A percentile compares a stretch with the other conserved stretches of the same genome.
Evolutionary conservation across 2,329 filamentous ascomycete genomes (phyloP).

Genomic region (Juglanconis sp.): DNA sequence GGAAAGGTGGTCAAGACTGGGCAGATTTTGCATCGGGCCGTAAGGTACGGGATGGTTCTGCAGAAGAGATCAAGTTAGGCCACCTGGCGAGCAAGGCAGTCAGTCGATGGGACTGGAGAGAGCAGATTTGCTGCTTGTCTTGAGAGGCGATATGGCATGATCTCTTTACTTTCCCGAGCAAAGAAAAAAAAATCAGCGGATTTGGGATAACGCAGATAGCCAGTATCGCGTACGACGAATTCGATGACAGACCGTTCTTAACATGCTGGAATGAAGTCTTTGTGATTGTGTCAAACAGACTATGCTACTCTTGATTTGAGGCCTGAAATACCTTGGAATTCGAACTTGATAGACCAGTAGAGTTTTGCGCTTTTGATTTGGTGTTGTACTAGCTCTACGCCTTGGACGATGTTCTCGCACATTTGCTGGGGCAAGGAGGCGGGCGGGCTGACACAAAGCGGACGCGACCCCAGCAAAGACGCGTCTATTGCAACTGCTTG

Average conservation of each 20-base stretch:
- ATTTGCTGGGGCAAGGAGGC: not conserved
- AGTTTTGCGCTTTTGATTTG: not conserved
- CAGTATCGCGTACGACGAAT: constrained; percentile 20
- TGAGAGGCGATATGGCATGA: constrained; percentile 1
- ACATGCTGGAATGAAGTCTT: not conserved
- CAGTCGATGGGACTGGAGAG: not conserved
- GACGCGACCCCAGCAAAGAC: not conserved
- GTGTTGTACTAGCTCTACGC: not conserved
- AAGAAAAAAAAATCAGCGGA: not conserved
- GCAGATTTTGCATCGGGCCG: not conserved
- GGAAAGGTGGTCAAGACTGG: not conserved
- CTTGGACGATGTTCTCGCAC: not conserved
- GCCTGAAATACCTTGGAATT: too few relatives aligned
- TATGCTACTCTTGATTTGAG: too few relatives aligned
- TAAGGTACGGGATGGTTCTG: not conserved
- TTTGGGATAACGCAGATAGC: constrained; percentile 16
- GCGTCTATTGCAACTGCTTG: not conserved
- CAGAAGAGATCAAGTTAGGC: not conserved
- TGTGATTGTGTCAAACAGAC: not conserved
- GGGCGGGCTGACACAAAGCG: too few relatives aligned
- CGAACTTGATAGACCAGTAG: too few relatives aligned
- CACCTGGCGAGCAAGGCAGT: not conserved
- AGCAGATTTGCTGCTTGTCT: not conserved
- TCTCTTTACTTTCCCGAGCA: not conserved
- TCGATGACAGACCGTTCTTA: constrained; percentile 2